A percentile compares a stretch with the other conserved stretches of the same genome.
Evolutionary conservation across 2,329 filamentous ascomycete species (phyloP).

Genomic region (Diaporthe nobilis): DNA sequence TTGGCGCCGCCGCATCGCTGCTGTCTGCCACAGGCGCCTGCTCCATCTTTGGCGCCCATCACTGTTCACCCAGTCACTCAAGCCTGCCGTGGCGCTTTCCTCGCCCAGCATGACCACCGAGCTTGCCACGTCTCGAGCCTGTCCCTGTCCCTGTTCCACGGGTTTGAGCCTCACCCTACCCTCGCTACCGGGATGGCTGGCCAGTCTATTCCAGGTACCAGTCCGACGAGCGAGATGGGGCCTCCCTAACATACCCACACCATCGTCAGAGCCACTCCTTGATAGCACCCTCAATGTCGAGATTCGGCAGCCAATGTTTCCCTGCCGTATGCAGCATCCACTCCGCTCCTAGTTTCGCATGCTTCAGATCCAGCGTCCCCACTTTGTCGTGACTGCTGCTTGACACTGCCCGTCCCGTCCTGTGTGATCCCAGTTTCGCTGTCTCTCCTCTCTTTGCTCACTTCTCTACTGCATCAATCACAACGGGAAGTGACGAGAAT

Average conservation of each 20-base stretch:
- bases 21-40: conserved; percentile 22
- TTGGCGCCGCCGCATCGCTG: conserved; percentile 35
- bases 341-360: conserved; percentile 33
- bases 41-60: conserved; percentile 4
- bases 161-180: conserved; percentile 33
- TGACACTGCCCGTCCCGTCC: conserved; percentile 9
- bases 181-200: conserved; percentile 23
- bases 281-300: conserved; percentile 13
- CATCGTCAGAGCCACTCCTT: conserved; percentile 13
- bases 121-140: background rate
- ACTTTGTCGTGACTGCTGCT: conserved; percentile 33
- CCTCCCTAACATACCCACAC: conserved; percentile 24
- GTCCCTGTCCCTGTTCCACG: conserved; percentile 22
- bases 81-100: conserved; percentile 22
- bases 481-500: conserved; percentile 6
- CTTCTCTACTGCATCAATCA: conserved; percentile 19
- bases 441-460: conserved; percentile 15
- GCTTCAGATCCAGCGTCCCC: conserved; percentile 33
- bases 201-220: conserved; percentile 27
- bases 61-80: background rate
- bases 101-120: conserved; percentile 10
- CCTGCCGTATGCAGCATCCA: conserved; percentile 25
- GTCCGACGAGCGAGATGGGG: conserved; percentile 1
- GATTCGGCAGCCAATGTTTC: conserved; percentile 18
- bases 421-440: conserved; percentile 24